phyloP scores from a whole-genome alignment of 2,329 filamentous ascomycete species.

The Claviceps capensis region DNA sequence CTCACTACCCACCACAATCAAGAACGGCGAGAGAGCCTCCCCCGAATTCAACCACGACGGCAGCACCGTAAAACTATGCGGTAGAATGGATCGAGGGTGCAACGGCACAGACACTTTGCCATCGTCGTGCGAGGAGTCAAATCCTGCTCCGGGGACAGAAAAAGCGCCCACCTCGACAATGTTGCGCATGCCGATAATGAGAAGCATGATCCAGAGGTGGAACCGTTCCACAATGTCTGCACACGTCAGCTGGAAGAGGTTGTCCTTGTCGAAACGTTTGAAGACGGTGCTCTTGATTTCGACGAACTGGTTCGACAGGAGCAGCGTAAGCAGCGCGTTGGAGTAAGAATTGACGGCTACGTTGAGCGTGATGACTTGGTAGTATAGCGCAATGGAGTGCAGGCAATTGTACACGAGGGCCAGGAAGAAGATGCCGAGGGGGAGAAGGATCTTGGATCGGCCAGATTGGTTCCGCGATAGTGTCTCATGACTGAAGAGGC shows the following conservation, averaged over 20 bases:
- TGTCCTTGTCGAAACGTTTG: slow-evolving; percentile 97
- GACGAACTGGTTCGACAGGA: slow-evolving; percentile 96
- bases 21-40: slow-evolving; percentile 81
- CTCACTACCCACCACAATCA: slow-evolving; percentile 89
- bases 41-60: slow-evolving; percentile 66
- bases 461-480: slow-evolving; percentile 78
- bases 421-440: slow-evolving; percentile 81
- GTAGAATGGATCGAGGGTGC: slow-evolving; percentile 62
- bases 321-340: slow-evolving; percentile 79
- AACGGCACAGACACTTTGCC: slow-evolving; percentile 43
- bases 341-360: slow-evolving; percentile 98
- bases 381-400: slow-evolving; percentile 82
- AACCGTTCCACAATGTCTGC: slow-evolving; percentile 95
- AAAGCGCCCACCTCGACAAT: slow-evolving; percentile 89
- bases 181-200: slow-evolving; percentile 92
- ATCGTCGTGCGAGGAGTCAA: slow-evolving; percentile 31
- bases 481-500: slow-evolving; percentile 84
- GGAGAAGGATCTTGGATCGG: slow-evolving; percentile 78
- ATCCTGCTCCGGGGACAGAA: slow-evolving; percentile 43
- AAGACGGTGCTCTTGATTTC: slow-evolving; percentile 98
- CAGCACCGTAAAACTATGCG: slow-evolving; percentile 79
- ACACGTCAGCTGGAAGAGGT: slow-evolving; percentile 89
- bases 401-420: slow-evolving; percentile 77
- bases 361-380: slow-evolving; percentile 94
- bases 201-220: slow-evolving; percentile 91